Conservation (phyloP, 352 stramenopile species). For the Phytophthora chlamydospora region DNA sequence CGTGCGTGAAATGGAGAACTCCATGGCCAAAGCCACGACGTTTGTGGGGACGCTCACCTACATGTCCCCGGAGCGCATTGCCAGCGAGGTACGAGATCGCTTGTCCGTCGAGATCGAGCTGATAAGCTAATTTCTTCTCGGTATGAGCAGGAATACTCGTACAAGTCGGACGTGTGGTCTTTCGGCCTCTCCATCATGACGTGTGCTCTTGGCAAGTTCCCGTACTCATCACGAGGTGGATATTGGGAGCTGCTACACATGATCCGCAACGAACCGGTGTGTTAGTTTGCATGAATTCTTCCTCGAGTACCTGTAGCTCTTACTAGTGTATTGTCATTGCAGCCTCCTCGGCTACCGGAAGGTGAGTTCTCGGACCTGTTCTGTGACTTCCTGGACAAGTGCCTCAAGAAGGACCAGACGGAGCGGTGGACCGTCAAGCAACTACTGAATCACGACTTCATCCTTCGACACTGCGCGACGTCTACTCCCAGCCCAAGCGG, state of each 20-base stretch:
- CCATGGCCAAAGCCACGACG: slow-evolving; percentile 87
- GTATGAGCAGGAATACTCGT: slow-evolving; percentile 69
- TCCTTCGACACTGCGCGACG: slow-evolving; percentile 46
- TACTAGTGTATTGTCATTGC: slow-evolving; percentile 4
- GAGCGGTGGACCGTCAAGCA: slow-evolving; percentile 86
- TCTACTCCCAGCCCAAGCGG: slow-evolving; percentile 17
- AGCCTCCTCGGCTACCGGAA: slow-evolving; percentile 67
- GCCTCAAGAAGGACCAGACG: slow-evolving; percentile 77
- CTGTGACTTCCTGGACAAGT: slow-evolving; percentile 83
- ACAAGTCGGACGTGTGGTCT: slow-evolving; percentile 90
- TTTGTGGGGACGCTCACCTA: slow-evolving; percentile 94
- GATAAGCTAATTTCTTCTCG: not conserved
- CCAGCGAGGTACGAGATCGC: slow-evolving; percentile 58
- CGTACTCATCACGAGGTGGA: slow-evolving; percentile 83
- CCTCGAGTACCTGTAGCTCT: not conserved
- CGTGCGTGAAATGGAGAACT: slow-evolving; percentile 90
- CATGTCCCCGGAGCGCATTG: slow-evolving; percentile 95
- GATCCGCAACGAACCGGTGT: slow-evolving; percentile 83
- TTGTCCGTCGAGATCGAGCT: not conserved
- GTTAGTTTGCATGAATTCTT: slow-evolving; percentile 7
- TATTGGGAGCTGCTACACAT: slow-evolving; percentile 93
- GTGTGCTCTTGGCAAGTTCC: slow-evolving; percentile 88
- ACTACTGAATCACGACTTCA: slow-evolving; percentile 76
- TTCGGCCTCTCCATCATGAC: slow-evolving; percentile 91
- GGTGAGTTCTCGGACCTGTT: slow-evolving; percentile 80